phyloP scores from a whole-genome alignment of 2,329 filamentous ascomycete genomes.

The Herpotrichia juniperi region DNA sequence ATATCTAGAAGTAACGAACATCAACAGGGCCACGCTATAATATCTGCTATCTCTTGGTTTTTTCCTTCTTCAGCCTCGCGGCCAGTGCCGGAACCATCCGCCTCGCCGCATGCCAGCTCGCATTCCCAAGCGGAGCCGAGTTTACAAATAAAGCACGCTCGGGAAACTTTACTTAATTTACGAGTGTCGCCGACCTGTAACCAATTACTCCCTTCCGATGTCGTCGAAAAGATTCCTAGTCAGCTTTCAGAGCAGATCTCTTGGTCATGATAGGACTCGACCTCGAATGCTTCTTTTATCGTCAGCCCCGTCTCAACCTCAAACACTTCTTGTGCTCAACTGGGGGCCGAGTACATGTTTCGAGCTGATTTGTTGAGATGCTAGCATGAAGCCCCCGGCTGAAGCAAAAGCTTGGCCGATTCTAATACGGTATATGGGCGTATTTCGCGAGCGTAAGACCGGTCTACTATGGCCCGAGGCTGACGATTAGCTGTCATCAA shows the following conservation, averaged over 20 bases:
- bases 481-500: conserved; percentile 23
- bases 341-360: conserved; percentile 10
- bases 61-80: conserved; percentile 31
- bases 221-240: conserved; percentile 19
- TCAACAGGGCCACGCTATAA: not conserved
- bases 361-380: conserved; percentile 21
- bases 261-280: conserved; percentile 14
- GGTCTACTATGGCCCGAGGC: conserved; percentile 35
- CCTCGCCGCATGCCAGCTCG: conserved; percentile 22
- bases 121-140: conserved; percentile 30
- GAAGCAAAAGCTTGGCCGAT: conserved; percentile 21
- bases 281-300: conserved; percentile 9
- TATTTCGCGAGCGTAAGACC: conserved; percentile 30
- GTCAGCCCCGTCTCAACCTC: conserved; percentile 20
- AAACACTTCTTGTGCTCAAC: conserved; percentile 21
- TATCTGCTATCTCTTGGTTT: too few relatives aligned
- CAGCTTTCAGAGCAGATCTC: conserved; percentile 13
- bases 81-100: conserved; percentile 35
- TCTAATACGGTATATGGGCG: conserved; percentile 28
- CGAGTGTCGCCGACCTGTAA: conserved; percentile 30
- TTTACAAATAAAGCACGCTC: conserved; percentile 30
- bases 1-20: not conserved
- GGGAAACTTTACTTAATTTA: conserved; percentile 33
- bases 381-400: conserved; percentile 24
- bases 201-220: conserved; percentile 29